These are phyloP conservation scores for Phytophthora crassamura DNA, from an alignment of 352 stramenopile genomes.

Conservation along the genomic window DNA sequence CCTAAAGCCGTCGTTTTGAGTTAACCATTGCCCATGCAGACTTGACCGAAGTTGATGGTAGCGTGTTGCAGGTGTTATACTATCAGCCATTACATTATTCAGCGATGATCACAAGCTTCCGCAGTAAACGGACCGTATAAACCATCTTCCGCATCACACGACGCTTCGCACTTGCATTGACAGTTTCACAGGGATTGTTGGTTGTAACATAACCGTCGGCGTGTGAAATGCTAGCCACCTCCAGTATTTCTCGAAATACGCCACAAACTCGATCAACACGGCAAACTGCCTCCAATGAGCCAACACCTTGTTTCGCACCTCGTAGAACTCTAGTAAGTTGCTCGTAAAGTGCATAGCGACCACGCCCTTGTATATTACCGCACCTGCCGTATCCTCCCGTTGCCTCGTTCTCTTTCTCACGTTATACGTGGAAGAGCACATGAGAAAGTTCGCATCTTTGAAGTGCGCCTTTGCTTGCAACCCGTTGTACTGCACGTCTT, in stretches of 20 bases:
- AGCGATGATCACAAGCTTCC: not conserved
- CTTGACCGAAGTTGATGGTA: not conserved
- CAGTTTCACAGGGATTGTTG: slow-evolving; percentile 11
- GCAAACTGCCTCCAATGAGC: not conserved
- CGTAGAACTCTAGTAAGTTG: slow-evolving; percentile 5
- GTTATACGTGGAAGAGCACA: slow-evolving; percentile 21
- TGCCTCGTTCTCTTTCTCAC: slow-evolving; percentile 5
- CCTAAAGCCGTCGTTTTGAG: not conserved
- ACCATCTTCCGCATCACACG: slow-evolving; percentile 13
- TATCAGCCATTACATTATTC: slow-evolving; percentile 12
- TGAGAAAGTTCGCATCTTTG: slow-evolving; percentile 1
- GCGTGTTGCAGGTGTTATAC: not conserved
- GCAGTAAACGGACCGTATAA: not conserved
- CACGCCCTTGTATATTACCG: slow-evolving; percentile 11
- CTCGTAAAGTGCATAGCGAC: slow-evolving; percentile 1
- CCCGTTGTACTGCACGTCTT: slow-evolving; percentile 9
- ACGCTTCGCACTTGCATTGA: slow-evolving; percentile 4
- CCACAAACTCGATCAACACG: not conserved
- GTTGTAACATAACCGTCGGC: not conserved
- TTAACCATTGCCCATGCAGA: not conserved
- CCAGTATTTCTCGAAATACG: slow-evolving; percentile 14
- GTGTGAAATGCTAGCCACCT: slow-evolving; percentile 11
- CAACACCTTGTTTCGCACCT: not conserved
- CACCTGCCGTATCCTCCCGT: not conserved
- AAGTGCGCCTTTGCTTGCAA: not conserved